Evolutionary conservation across 495 filamentous ascomycete genomes (phyloP).

Genomic region (Xylaria sp.): DNA sequence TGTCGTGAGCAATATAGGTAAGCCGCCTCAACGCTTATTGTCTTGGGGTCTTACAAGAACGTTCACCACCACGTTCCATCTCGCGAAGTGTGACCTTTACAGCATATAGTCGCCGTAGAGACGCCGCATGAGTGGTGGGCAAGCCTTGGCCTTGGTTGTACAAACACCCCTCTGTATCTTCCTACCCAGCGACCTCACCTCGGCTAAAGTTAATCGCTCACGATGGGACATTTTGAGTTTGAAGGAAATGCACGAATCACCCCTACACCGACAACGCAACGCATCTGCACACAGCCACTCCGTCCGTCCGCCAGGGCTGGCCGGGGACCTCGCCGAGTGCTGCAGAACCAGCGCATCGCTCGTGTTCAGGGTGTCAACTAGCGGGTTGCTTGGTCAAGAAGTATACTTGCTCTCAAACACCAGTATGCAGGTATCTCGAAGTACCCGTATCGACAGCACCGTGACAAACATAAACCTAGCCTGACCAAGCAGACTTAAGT

Average conservation of each 20-base stretch:
- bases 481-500: neutral
- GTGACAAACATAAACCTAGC: neutral
- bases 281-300: slow-evolving; percentile 6
- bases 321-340: neutral
- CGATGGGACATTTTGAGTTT: neutral
- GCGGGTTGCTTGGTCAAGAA: neutral
- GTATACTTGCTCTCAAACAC: neutral
- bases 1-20: neutral
- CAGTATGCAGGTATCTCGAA: neutral
- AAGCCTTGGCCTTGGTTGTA: neutral
- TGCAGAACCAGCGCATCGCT: neutral
- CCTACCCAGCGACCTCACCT: neutral
- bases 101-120: neutral
- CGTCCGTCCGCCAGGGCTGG: neutral
- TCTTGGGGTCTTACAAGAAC: neutral
- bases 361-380: neutral
- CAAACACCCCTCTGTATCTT: neutral
- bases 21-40: neutral
- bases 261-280: neutral
- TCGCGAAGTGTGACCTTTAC: neutral
- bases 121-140: neutral
- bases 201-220: neutral
- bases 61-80: neutral
- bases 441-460: too few species aligned
- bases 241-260: neutral